A percentile compares a stretch with the other conserved stretches of the same genome.
These are phyloP conservation scores for Cetradonia linearis DNA, from an alignment of 495 filamentous ascomycete genomes.

Conservation along the genomic window DNA sequence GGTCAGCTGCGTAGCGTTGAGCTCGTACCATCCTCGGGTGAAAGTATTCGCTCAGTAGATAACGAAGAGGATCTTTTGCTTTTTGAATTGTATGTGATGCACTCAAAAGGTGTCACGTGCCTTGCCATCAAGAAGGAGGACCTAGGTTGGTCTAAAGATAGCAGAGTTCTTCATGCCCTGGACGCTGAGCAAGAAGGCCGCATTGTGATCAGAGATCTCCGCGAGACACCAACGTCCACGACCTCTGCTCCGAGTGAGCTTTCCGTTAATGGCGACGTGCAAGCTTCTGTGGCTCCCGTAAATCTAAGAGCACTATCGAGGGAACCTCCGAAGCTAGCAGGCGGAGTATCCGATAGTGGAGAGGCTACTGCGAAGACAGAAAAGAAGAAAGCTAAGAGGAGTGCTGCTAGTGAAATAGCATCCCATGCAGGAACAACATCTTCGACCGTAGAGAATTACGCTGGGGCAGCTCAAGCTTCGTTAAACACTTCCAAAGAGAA, in stretches of 20 bases:
- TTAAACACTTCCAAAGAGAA: conserved; percentile 10
- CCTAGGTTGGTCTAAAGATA: conserved; percentile 79
- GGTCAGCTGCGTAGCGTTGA: conserved; percentile 84
- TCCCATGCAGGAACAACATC: conserved; percentile 26
- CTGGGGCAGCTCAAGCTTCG: conserved; percentile 18
- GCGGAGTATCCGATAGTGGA: conserved; percentile 36
- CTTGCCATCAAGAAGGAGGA: conserved; percentile 75
- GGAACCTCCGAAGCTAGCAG: conserved; percentile 23
- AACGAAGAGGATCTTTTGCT: conserved; percentile 52
- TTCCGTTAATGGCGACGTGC: conserved; percentile 37
- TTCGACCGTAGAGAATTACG: conserved; percentile 14
- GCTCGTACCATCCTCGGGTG: conserved; percentile 55
- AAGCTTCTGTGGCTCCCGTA: conserved; percentile 28
- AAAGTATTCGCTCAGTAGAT: conserved; percentile 37
- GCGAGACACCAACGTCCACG: conserved; percentile 32
- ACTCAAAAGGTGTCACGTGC: conserved; percentile 88
- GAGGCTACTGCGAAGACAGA: conserved; percentile 30
- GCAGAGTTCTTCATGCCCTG: conserved; percentile 65
- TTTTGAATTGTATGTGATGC: conserved; percentile 95
- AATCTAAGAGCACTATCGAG: conserved; percentile 36
- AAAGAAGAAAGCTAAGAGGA: conserved; percentile 54
- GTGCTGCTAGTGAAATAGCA: conserved; percentile 31
- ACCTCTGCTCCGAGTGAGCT: conserved; percentile 34
- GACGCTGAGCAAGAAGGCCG: conserved; percentile 61
- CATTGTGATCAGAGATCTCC: conserved; percentile 44